Evolutionary conservation across 2,329 filamentous ascomycete genomes (phyloP).

Genomic region (Zelopaecilomyces penicillatus): DNA sequence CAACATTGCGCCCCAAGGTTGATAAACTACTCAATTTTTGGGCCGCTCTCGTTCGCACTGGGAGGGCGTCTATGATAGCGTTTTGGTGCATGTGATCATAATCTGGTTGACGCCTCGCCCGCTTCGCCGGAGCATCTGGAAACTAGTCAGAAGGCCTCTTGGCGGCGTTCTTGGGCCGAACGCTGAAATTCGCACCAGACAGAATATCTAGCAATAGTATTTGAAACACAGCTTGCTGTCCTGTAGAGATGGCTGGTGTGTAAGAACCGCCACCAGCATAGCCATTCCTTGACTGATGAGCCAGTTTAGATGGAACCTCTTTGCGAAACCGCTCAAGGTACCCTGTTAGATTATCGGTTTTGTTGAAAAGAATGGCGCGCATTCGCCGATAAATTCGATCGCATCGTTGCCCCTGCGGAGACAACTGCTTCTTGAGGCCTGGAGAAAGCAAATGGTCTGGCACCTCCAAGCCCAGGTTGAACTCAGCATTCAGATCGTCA

Average conservation of each 20-base stretch:
- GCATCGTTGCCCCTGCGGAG: no score
- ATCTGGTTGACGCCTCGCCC: conserved; percentile 1
- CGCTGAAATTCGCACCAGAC: neutral
- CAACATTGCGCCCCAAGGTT: no score
- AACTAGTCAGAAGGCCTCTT: conserved; percentile 18
- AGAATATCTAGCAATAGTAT: conserved; percentile 15
- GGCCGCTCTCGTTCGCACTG: conserved; percentile 7
- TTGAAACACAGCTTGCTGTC: conserved; percentile 17
- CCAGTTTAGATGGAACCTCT: no score
- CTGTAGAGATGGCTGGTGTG: no score
- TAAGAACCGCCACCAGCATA: no score
- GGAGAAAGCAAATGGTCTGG: conserved; percentile 18
- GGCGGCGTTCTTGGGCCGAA: conserved; percentile 6
- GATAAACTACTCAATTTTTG: neutral
- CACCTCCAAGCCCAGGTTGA: conserved; percentile 15
- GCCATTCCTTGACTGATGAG: no score
- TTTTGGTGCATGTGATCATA: neutral
- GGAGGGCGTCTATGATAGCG: conserved; percentile 9
- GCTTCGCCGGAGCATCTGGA: conserved; percentile 7
- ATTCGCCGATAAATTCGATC: no score
- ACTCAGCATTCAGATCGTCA: conserved; percentile 18
- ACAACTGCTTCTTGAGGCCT: neutral
- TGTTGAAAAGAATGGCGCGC: no score
- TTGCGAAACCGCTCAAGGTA: no score
- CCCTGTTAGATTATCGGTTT: no score